Evolutionary conservation across 108 stramenopile genomes (phyloP), one percentile per base, ranked within the genome.

Genomic region (Stephanodiscus triporus): DNA sequence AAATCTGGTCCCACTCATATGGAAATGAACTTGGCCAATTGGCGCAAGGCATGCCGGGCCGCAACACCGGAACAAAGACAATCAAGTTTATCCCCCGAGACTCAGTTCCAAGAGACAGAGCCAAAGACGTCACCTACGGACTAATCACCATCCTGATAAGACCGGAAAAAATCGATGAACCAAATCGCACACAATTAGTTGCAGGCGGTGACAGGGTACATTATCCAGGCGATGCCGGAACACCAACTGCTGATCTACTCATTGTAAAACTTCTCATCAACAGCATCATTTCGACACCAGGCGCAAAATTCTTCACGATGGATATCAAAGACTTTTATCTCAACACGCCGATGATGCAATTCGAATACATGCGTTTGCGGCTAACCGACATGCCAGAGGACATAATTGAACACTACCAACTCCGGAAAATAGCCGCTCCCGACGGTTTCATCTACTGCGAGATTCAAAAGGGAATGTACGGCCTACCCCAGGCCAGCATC

Each of bases 321-420:
- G 82, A 85, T 42, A 23, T 85, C 66, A 80, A 73, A 27, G 62
- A 84, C 47, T 85, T 85, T 63, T 88, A 83, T 69, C 70, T 88
- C 0, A 32, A 32, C 55, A 83, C 83, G 7, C 73, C 73, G 1
- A 63, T 86, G 63, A 48, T 62, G 0, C 4, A 45, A 0, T 55
- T 6, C 38, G 83, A 87, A 60, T 85, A 83, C 75, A 77, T 85
- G 43, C 49, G 80, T 0, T 61, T 86, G 0, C 70, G 26, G 20
- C 7, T 67, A 0, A 1, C 10, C 32, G 14, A 50, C 45, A 60
- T 70, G 29, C 76, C 82, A 23, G 48, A 59, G 0, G 76, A 83
- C 45, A 68, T 85, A 37, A 77, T 81, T 13, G 54, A 74, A 0
- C 56, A 85, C 30, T 88, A 85, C 80, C 47, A 81, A 4, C 58